Evolutionary conservation across 768 basidiomycete genomes (phyloP).

Genomic region (Suillus weaverae): DNA sequence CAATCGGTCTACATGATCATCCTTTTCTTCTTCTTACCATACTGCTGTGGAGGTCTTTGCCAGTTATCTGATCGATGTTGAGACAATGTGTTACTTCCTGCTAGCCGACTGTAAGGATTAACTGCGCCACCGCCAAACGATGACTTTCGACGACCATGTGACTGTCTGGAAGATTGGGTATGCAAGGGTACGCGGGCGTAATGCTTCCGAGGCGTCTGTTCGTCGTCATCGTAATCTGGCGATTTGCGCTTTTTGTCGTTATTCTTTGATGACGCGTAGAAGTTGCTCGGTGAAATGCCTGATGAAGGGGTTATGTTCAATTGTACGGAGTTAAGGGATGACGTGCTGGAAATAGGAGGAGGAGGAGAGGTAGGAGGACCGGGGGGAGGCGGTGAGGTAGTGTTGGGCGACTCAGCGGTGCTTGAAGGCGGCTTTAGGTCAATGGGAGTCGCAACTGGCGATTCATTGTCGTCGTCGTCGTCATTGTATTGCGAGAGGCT

Average conservation of each 20-base stretch:
- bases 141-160: slow-evolving; percentile 25
- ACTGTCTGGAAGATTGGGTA: slow-evolving; percentile 25
- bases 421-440: slow-evolving; percentile 21
- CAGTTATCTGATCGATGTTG: slow-evolving; percentile 20
- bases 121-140: slow-evolving; percentile 30
- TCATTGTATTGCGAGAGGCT: slow-evolving; percentile 43
- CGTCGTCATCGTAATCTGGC: slow-evolving; percentile 30
- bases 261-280: slow-evolving; percentile 35
- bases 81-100: slow-evolving; percentile 36
- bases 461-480: slow-evolving; percentile 34
- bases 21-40: slow-evolving; percentile 34
- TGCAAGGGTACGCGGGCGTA: slow-evolving; percentile 21
- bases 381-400: slow-evolving; percentile 35
- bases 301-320: slow-evolving; percentile 23
- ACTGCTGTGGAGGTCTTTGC: slow-evolving; percentile 25
- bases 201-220: slow-evolving; percentile 22
- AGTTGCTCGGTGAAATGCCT: slow-evolving; percentile 35
- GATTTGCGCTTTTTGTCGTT: slow-evolving; percentile 44
- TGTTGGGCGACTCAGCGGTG: slow-evolving; percentile 22
- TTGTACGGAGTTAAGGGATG: slow-evolving; percentile 17
- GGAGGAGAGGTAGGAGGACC: slow-evolving; percentile 33
- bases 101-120: slow-evolving; percentile 38
- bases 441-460: slow-evolving; percentile 13
- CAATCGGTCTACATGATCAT: slow-evolving; percentile 34
- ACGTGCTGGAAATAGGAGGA: slow-evolving; percentile 29